A percentile compares a stretch with the other conserved stretches of the same genome.
Conservation (phyloP, 306 rosid species). For the Neltuma alba region DNA sequence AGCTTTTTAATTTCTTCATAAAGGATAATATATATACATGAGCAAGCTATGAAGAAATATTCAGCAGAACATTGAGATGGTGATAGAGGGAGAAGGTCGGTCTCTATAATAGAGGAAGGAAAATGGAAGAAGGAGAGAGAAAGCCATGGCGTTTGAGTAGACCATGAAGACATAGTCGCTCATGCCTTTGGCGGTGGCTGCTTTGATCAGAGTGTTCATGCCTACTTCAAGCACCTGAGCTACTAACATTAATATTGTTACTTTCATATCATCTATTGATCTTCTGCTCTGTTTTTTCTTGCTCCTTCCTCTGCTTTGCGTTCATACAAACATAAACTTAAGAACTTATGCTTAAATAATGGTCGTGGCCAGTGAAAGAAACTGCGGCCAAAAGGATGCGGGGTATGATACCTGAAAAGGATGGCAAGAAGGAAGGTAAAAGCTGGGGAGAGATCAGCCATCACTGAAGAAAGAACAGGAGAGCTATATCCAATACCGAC, state of each 20-base stretch:
- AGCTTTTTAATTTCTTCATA: too few species aligned
- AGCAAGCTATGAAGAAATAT: conserved; percentile 37
- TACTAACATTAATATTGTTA: conserved; percentile 39
- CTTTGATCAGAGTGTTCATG: too few species aligned
- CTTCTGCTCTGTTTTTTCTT: too few species aligned
- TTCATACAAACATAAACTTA: too few species aligned
- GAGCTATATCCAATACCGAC: conserved; percentile 51
- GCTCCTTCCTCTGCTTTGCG: too few species aligned
- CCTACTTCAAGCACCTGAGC: conserved; percentile 29
- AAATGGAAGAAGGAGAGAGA: too few species aligned
- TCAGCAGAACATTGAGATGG: conserved; percentile 24
- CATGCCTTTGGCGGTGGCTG: too few species aligned
- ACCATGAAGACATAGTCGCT: too few species aligned
- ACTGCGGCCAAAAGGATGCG: neutral
- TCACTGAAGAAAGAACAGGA: conserved; percentile 53
- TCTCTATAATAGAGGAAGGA: too few species aligned
- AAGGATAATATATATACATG: conserved; percentile 33
- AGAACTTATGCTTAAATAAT: too few species aligned
- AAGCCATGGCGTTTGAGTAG: too few species aligned
- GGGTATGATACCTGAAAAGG: conserved; percentile 38
- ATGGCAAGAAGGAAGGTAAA: conserved; percentile 50
- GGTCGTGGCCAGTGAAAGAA: neutral
- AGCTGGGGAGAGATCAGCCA: conserved; percentile 51
- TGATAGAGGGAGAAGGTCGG: conserved; percentile 39
- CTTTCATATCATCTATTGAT: conserved; percentile 35